These are phyloP conservation scores for Rhazya stricta DNA, from an alignment of 257 asterid species.

Conservation along the genomic window DNA sequence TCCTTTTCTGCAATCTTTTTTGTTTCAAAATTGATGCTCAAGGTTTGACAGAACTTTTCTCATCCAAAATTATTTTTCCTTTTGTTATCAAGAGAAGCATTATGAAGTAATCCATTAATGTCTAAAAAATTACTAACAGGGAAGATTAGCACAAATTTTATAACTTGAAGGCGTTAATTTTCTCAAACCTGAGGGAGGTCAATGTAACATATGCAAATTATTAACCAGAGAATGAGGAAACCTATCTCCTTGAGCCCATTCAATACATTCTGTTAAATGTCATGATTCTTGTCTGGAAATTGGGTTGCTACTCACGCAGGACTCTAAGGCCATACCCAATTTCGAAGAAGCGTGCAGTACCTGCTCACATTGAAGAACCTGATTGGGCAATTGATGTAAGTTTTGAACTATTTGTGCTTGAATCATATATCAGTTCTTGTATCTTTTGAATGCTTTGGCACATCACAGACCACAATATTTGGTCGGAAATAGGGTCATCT, in stretches of 20 bases:
- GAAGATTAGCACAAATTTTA: neutral
- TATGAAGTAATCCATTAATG: neutral
- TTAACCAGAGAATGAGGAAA: neutral
- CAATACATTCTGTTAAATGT: neutral
- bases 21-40: neutral
- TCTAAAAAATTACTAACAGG: neutral
- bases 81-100: neutral
- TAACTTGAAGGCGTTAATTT: neutral
- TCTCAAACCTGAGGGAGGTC: neutral
- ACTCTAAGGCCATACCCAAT: constrained; percentile 74
- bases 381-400: constrained; percentile 96
- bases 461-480: neutral
- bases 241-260: neutral
- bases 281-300: constrained; percentile 2
- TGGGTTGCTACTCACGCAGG: constrained; percentile 31
- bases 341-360: constrained; percentile 61
- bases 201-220: neutral
- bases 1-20: neutral
- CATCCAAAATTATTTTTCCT: neutral
- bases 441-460: constrained; percentile 7
- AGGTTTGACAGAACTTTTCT: neutral
- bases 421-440: constrained; percentile 9
- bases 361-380: constrained; percentile 76
- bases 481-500: neutral
- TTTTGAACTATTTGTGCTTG: constrained; percentile 20